Evolutionary conservation across 176 grass and related monocot species (phyloP).

Genomic region (sorghum (Sorghum bicolor)): Sorghum_bicolor_NCBIv3 NC_012873.2:7440501-7441000

Average conservation of each 20-base stretch:
- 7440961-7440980: conserved; percentile 91
- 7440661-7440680: conserved; percentile 70
- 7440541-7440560: neutral
- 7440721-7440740: conserved; percentile 87
- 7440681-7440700: conserved; percentile 68
- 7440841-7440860: conserved; percentile 55
- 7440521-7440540: conserved; percentile 49
- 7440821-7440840: conserved; percentile 69
- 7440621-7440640: conserved; percentile 78
- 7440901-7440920: conserved; percentile 19
- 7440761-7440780: conserved; percentile 87
- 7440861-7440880: neutral
- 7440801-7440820: conserved; percentile 91
- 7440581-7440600: conserved; percentile 17
- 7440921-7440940: conserved; percentile 38
- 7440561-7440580: neutral
- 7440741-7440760: conserved; percentile 97
- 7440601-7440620: conserved; percentile 63
- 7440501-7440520: conserved; percentile 72
- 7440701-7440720: conserved; percentile 75
- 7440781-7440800: conserved; percentile 86
- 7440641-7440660: conserved; percentile 65
- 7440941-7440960: conserved; percentile 72
- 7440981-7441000: conserved; percentile 93
- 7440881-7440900: neutral